Percentiles rank a stretch among this genome's conserved stretches.
Conservation (phyloP, 345 rosid species). For the Erucastrum elatum region DNA sequence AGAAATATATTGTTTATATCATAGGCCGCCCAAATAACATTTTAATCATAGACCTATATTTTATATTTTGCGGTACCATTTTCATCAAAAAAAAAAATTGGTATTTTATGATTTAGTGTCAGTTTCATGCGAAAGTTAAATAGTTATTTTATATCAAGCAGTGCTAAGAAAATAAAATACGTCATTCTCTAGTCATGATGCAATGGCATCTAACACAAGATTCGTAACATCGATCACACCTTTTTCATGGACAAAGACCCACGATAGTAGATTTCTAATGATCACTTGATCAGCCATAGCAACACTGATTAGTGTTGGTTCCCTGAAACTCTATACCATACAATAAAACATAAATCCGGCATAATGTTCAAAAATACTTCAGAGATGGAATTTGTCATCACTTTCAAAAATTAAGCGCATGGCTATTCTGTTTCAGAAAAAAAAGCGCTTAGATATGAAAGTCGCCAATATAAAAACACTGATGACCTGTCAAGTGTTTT, state of each 20-base stretch:
- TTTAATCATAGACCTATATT: background rate
- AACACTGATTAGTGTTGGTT: background rate
- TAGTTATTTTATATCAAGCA: background rate
- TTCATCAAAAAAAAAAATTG: background rate
- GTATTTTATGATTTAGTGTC: background rate
- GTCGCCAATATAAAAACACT: background rate
- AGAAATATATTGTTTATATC: background rate
- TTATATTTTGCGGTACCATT: background rate
- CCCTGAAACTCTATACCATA: background rate
- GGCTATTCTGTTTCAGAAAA: too few species aligned
- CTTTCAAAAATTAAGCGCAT: background rate
- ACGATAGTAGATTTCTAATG: background rate
- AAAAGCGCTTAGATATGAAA: background rate
- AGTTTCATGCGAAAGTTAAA: background rate
- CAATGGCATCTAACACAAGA: background rate
- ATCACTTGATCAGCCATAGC: background rate
- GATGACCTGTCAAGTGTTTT: background rate
- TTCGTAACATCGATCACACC: background rate
- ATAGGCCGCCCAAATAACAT: slow-evolving; percentile 11
- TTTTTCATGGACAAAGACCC: background rate
- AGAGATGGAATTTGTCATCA: background rate
- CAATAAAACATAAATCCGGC: background rate
- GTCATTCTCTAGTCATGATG: background rate
- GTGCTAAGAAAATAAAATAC: background rate
- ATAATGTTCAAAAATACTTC: background rate